Percentiles rank a stretch among this genome's conserved stretches.
Evolutionary conservation across 2,329 filamentous ascomycete species (phyloP).

Genomic region (Chrysoporthe austroafricana): DNA sequence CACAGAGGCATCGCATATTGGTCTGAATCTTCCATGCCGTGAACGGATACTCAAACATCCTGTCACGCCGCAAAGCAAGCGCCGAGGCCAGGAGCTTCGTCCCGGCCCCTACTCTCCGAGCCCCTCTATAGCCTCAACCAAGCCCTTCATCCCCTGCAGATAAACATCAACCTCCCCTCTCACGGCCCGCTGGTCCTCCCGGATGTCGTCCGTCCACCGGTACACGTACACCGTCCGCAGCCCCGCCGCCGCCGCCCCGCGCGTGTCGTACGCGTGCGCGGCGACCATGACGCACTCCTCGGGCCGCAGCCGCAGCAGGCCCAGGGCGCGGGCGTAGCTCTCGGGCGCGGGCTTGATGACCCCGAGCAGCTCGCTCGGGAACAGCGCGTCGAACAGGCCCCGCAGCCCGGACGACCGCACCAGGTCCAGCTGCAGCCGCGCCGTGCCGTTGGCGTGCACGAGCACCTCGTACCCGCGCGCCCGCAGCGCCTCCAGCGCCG

Average conservation of each 20-base stretch:
- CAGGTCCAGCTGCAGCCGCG: slow-evolving; percentile 58
- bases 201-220: slow-evolving; percentile 56
- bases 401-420: slow-evolving; percentile 47
- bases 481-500: slow-evolving; percentile 45
- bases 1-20: not conserved
- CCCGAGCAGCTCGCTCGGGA: slow-evolving; percentile 55
- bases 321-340: slow-evolving; percentile 50
- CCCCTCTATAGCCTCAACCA: slow-evolving; percentile 25
- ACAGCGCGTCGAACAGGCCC: slow-evolving; percentile 51
- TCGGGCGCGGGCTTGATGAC: slow-evolving; percentile 52
- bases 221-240: slow-evolving; percentile 57
- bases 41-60: not conserved
- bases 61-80: too few relatives aligned
- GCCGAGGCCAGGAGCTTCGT: too few relatives aligned
- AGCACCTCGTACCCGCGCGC: slow-evolving; percentile 46
- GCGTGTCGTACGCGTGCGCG: slow-evolving; percentile 57
- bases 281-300: slow-evolving; percentile 57
- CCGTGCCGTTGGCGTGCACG: slow-evolving; percentile 59
- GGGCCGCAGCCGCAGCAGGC: slow-evolving; percentile 47
- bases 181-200: slow-evolving; percentile 48
- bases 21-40: not conserved
- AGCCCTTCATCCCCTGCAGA: slow-evolving; percentile 32
- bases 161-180: slow-evolving; percentile 45
- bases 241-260: slow-evolving; percentile 51
- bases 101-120: slow-evolving; percentile 5